These are phyloP conservation scores for Yamadazyma epiphylla DNA, from an alignment of 1,139 yeast genomes.

Conservation along the genomic window DNA sequence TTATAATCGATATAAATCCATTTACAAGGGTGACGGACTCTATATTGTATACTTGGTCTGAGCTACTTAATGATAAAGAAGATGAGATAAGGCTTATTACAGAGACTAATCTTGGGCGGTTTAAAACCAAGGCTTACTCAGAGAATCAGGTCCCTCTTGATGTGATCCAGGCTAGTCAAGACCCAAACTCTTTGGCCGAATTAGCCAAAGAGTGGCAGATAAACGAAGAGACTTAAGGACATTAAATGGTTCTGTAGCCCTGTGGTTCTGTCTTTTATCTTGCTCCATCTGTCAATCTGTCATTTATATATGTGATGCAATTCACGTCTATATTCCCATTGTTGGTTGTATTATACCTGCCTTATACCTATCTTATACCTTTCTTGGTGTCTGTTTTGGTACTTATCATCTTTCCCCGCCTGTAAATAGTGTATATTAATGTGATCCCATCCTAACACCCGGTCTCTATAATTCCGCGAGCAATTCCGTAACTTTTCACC, in stretches of 20 bases:
- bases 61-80: constrained; percentile 38
- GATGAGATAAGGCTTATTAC: constrained; percentile 61
- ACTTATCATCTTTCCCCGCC: too few species aligned
- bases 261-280: too few species aligned
- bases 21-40: constrained; percentile 76
- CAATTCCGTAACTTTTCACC: not conserved
- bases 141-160: constrained; percentile 92
- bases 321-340: too few species aligned
- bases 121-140: constrained; percentile 76
- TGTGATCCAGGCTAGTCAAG: constrained; percentile 76
- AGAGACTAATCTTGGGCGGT: constrained; percentile 64
- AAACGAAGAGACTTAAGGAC: constrained; percentile 6
- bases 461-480: not conserved
- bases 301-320: too few species aligned
- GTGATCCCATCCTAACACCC: not conserved
- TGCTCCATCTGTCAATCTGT: too few species aligned
- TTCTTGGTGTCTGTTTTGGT: too few species aligned
- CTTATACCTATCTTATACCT: too few species aligned
- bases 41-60: constrained; percentile 80
- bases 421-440: too few species aligned
- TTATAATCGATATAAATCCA: constrained; percentile 82
- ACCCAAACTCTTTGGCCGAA: constrained; percentile 61
- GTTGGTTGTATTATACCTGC: too few species aligned
- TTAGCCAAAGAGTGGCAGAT: constrained; percentile 56
- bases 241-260: too few species aligned